These are phyloP conservation scores for Cercospora sp. DNA, from an alignment of 2,329 filamentous ascomycete species.

Conservation along the genomic window DNA sequence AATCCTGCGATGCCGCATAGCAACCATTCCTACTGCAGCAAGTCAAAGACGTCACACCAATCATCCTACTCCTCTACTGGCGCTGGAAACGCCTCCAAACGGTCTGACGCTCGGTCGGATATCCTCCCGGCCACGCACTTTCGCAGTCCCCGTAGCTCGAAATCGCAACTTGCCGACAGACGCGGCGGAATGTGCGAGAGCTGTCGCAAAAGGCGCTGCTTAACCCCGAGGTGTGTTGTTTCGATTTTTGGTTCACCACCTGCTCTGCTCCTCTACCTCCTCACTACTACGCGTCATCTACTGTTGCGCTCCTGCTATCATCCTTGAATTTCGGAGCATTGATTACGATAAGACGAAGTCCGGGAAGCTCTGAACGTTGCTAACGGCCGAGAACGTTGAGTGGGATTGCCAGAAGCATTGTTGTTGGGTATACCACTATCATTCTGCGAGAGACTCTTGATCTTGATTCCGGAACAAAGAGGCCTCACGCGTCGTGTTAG, in stretches of 20 bases:
- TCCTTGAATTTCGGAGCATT: neutral
- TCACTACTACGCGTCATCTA: neutral
- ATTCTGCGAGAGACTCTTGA: neutral
- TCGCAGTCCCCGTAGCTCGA: slow-evolving; percentile 7
- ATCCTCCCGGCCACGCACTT: slow-evolving; percentile 9
- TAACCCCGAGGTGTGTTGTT: neutral
- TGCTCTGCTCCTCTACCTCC: neutral
- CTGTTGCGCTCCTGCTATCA: neutral
- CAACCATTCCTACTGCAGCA: slow-evolving; percentile 13
- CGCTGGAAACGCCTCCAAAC: neutral
- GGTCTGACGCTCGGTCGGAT: slow-evolving; percentile 4
- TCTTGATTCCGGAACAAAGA: neutral
- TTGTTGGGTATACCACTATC: neutral
- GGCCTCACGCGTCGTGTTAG: neutral
- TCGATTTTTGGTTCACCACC: neutral
- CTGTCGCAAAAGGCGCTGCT: neutral
- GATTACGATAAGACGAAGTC: neutral
- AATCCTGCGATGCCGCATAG: slow-evolving; percentile 1
- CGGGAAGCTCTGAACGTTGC: neutral
- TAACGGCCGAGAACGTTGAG: neutral
- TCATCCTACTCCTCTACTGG: neutral
- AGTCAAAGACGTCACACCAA: slow-evolving; percentile 16
- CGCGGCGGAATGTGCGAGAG: slow-evolving; percentile 3
- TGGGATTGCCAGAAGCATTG: neutral
- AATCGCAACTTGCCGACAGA: neutral